These are phyloP conservation scores for Scedosporium minutisporum DNA, from an alignment of 2,329 filamentous ascomycete species.

Conservation along the genomic window DNA sequence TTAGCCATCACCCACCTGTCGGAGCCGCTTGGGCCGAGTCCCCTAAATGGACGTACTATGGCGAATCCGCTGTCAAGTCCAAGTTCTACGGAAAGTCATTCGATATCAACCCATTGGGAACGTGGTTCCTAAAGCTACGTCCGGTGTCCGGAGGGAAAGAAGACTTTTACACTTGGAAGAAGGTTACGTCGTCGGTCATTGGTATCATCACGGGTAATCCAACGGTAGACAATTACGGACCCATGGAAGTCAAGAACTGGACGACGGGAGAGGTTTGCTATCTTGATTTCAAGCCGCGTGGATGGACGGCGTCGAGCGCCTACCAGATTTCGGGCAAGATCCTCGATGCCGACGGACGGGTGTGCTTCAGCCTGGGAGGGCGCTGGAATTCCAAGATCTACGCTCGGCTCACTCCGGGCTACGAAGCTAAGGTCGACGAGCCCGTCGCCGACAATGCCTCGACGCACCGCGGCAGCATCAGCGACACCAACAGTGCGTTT, in stretches of 20 bases:
- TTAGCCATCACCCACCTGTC: slow-evolving; percentile 92
- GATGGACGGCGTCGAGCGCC: slow-evolving; percentile 89
- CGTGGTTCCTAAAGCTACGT: slow-evolving; percentile 86
- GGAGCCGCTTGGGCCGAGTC: slow-evolving; percentile 90
- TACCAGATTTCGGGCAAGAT: slow-evolving; percentile 85
- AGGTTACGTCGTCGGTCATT: slow-evolving; percentile 93
- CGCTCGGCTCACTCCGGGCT: slow-evolving; percentile 83
- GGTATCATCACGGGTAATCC: slow-evolving; percentile 97
- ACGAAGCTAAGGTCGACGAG: slow-evolving; percentile 63
- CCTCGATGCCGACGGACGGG: slow-evolving; percentile 65
- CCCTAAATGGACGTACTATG: slow-evolving; percentile 93
- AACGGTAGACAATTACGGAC: slow-evolving; percentile 93
- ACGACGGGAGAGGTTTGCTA: slow-evolving; percentile 85
- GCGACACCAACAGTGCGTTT: slow-evolving; percentile 61
- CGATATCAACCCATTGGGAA: slow-evolving; percentile 90
- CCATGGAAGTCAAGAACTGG: slow-evolving; percentile 97
- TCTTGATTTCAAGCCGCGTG: slow-evolving; percentile 87
- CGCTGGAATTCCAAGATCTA: slow-evolving; percentile 98
- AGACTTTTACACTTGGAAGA: slow-evolving; percentile 97
- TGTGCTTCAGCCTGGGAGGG: slow-evolving; percentile 82
- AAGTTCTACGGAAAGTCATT: slow-evolving; percentile 98
- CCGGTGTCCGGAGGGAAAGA: slow-evolving; percentile 65
- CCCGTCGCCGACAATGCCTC: slow-evolving; percentile 33
- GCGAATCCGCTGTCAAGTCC: slow-evolving; percentile 87
- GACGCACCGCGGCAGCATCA: slow-evolving; percentile 39